These are phyloP conservation scores for Trichoderma reesei DNA, from an alignment of 495 filamentous ascomycete species.

Conservation along the genomic window DNA sequence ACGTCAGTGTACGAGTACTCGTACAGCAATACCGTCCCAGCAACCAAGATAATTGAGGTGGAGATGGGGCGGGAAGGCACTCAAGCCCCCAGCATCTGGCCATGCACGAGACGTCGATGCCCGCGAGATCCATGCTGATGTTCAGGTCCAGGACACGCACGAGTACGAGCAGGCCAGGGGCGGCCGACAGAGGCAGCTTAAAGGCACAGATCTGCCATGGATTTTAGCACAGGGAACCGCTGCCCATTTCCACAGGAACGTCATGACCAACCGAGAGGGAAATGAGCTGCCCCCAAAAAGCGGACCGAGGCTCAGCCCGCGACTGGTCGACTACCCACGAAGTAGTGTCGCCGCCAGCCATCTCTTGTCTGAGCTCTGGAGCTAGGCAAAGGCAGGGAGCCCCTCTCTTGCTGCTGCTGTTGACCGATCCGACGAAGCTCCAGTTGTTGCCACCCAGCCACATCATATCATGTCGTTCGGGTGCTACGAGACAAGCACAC, in stretches of 20 bases:
- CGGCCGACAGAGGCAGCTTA: not conserved
- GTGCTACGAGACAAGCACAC: not conserved
- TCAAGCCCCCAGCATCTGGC: not conserved
- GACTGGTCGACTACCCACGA: not conserved
- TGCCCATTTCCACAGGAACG: not conserved
- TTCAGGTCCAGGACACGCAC: not conserved
- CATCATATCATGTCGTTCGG: not conserved
- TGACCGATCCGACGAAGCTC: not conserved
- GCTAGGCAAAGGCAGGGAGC: not conserved
- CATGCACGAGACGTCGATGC: not conserved
- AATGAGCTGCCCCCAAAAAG: constrained; percentile 6
- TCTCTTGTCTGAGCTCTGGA: not conserved
- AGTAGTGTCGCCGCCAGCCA: not conserved
- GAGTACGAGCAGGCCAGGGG: not conserved
- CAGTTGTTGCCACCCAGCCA: not conserved
- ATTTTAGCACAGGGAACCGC: not conserved
- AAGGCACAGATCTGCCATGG: constrained; percentile 6
- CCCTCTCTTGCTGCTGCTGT: no score
- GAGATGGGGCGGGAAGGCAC: not conserved
- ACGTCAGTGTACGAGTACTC: no score
- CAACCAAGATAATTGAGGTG: constrained; percentile 2
- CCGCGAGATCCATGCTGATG: not conserved
- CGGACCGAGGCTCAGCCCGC: constrained; percentile 4
- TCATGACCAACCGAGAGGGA: not conserved
- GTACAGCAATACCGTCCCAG: not conserved